Evolutionary conservation across 108 stramenopile genomes (phyloP), one percentile per base, ranked within the genome.

Genomic region (Fistulifera pelliculosa): DNA sequence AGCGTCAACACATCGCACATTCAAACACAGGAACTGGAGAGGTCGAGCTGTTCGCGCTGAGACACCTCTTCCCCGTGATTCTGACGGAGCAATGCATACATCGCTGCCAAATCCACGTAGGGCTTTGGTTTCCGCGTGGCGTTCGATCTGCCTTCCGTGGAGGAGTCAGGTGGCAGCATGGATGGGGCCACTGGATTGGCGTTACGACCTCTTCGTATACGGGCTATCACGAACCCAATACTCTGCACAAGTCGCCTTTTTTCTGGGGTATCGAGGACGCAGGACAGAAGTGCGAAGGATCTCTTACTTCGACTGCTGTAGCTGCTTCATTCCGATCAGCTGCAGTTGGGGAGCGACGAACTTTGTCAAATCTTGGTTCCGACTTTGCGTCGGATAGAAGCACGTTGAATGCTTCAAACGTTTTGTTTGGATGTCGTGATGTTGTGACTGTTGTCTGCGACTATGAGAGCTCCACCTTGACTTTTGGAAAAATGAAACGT

Each of bases 211-310:
- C 54, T 8, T 42, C 70, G 12, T 77, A 73, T 66, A 49, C 76
- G 2, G 24, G 58, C 0, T 77, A 64, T 56, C 54, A 54, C 18
- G 69, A 71, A 25, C 52, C 57, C 16, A 68, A 68, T 53, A 68
- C 60, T 16, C 41, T 77, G n/a, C 71, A 69, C 22, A 71, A 77
- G 35, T 70, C 71, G 19, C 50, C 62, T 7, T 50, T 52, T 48
- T 77, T 70, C 52, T 77, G 68, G 67, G 76, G 76, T 11, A 69
- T 77, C 6, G 76, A 77, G 27, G 76, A 77, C 38, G 41, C 49
- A 38, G 76, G 76, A 0, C 52, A 62, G 21, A 68, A 63, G 21
- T 73, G 58, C 45, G 76, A 77, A 53, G 76, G 71, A 1, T 19
- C 64, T 26, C 11, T 17, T 4, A 17, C 19, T 45, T 19, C 19